Evolutionary conservation across 2,329 filamentous ascomycete species (phyloP), one percentile per base, ranked within the genome.

Genomic region (Exutisphaerella laricina): DNA sequence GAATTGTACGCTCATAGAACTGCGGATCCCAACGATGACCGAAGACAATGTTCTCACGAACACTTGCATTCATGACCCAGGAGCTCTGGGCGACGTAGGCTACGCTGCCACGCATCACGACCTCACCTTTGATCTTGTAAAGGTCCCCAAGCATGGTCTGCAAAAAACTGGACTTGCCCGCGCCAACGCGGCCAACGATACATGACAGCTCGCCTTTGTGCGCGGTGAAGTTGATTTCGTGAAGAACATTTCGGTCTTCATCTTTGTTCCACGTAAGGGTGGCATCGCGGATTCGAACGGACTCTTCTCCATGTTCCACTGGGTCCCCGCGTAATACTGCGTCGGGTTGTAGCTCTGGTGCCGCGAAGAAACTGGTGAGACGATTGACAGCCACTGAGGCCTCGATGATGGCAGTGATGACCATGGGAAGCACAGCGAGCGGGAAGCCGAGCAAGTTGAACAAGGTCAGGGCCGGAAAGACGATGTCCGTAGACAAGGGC

Each of bases 361-460:
- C 86, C 0, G 73, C 78, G 46, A 98, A 79, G 66, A 88, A 98
- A 26, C 81, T 77, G 0, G 88, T 92, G 53, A 98, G 72, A 58
- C 92, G 85, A 20, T 79, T 79, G 16, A 94, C 87, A 17, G 92
- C 92, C 42, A 98, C 92, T n/a, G 80, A 86, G 8, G 92, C 89
- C 66, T 98, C 92, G 22, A 98, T 88, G 50, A 98, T 87, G 5
- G 90, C 84, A 1, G 89, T 95, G 55, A 98, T 97, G 26, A 98
- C 89, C 89, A 98, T 97, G 5, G 92, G 92, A 21, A 98, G 72
- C 26, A 98, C 83, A 2, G 92, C 85, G 41, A 98, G 78, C 1
- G 92, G 94, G 68, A 98, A 98, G 0, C 89, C 94, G 34, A 98
- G 77, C 20, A 98, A 74, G 62, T 98, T 98, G 78, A 98, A 98